Evolutionary conservation across 805 yeast genomes (phyloP).

Genomic region (Wickerhamiella bombiphila): DNA sequence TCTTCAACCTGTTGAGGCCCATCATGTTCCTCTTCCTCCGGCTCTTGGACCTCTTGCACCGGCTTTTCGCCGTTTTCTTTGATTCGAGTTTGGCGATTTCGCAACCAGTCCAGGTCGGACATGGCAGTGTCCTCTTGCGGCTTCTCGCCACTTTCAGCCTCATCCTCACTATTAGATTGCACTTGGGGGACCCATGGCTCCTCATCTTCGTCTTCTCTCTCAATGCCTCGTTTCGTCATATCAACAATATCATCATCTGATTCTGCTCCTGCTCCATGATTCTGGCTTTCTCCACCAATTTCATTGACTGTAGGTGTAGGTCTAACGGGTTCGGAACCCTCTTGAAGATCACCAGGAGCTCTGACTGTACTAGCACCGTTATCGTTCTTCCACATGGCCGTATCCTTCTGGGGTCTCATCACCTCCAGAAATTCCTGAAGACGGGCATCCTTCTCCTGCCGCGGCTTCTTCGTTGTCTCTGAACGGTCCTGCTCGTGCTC

Average conservation of each 20-base stretch:
- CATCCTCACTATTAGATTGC: background rate
- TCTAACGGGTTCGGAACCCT: constrained; percentile 8
- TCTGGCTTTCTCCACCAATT: background rate
- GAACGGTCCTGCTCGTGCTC: constrained; percentile 22
- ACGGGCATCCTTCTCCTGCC: constrained; percentile 25
- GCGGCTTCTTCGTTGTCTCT: constrained; percentile 1
- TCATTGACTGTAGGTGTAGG: background rate
- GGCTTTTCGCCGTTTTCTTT: constrained; percentile 28
- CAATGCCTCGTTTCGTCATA: constrained; percentile 19
- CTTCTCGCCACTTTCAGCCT: background rate
- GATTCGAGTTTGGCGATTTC: constrained; percentile 58
- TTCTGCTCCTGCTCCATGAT: constrained; percentile 4
- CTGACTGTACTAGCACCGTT: constrained; percentile 24
- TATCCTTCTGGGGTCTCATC: constrained; percentile 52
- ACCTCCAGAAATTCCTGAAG: constrained; percentile 70
- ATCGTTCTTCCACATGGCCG: constrained; percentile 23
- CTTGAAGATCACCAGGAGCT: constrained; percentile 13
- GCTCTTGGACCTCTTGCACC: constrained; percentile 1
- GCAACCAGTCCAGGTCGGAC: constrained; percentile 80
- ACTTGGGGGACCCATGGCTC: background rate
- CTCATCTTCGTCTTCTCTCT: constrained; percentile 1
- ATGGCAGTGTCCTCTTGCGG: constrained; percentile 30
- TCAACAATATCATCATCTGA: constrained; percentile 23
- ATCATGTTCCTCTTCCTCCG: background rate
- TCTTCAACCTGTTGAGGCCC: constrained; percentile 1